These are phyloP conservation scores for Hymenoscyphus occultus DNA, from an alignment of 2,329 filamentous ascomycete species.

Conservation along the genomic window DNA sequence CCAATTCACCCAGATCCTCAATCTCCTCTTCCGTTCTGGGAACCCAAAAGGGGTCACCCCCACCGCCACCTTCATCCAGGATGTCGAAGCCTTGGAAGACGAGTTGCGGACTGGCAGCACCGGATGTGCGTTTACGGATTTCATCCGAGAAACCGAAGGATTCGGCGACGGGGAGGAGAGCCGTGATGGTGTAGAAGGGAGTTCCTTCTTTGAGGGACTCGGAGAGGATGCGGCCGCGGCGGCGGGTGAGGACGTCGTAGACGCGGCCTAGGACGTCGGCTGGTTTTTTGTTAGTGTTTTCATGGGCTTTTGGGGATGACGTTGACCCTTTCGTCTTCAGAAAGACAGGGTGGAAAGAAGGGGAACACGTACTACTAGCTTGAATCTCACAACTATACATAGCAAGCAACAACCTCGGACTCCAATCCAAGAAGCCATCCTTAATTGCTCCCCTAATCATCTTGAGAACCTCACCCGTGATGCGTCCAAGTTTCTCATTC, in stretches of 20 bases:
- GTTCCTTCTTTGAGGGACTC: slow-evolving; percentile 94
- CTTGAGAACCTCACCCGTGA: slow-evolving; percentile 93
- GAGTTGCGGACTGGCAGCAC: slow-evolving; percentile 86
- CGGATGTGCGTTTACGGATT: slow-evolving; percentile 90
- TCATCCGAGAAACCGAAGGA: slow-evolving; percentile 96
- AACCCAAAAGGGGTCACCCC: slow-evolving; percentile 86
- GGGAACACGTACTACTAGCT: slow-evolving; percentile 68
- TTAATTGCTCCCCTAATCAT: slow-evolving; percentile 81
- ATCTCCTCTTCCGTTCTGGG: slow-evolving; percentile 94
- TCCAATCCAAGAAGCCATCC: slow-evolving; percentile 91
- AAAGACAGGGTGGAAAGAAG: too few relatives aligned
- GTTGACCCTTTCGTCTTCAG: too few relatives aligned
- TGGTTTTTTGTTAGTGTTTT: slow-evolving; percentile 32
- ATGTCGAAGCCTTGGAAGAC: slow-evolving; percentile 92
- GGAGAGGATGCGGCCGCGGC: slow-evolving; percentile 82
- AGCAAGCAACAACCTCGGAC: slow-evolving; percentile 86
- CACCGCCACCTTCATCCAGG: slow-evolving; percentile 61
- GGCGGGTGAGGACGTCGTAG: slow-evolving; percentile 95
- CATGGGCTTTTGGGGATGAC: too few relatives aligned
- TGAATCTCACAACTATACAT: slow-evolving; percentile 99
- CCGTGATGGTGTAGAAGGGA: slow-evolving; percentile 91
- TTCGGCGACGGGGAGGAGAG: slow-evolving; percentile 85
- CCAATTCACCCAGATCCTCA: slow-evolving; percentile 91
- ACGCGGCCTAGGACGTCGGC: slow-evolving; percentile 92
- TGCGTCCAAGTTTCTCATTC: slow-evolving; percentile 67